These are phyloP conservation scores for Deinandra increscens DNA, from an alignment of 129 eudicot species.

Conservation along the genomic window DNA sequence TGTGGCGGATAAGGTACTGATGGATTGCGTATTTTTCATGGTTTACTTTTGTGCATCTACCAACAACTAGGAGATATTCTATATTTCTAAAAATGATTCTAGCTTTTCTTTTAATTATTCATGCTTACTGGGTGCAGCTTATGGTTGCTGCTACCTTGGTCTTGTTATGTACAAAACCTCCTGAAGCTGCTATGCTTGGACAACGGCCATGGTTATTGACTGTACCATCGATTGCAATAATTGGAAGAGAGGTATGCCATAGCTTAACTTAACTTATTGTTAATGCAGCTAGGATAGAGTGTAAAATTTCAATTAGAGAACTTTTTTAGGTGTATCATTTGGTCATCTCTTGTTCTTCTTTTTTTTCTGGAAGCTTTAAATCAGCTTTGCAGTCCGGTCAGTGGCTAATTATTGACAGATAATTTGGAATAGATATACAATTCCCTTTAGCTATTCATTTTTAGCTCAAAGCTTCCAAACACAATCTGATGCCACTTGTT, in stretches of 20 bases:
- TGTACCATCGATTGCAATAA: conserved; percentile 85
- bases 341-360: background rate
- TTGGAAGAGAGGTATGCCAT: conserved; percentile 83
- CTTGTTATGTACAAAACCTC: conserved; percentile 81
- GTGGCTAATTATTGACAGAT: background rate
- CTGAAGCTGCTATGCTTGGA: conserved; percentile 68
- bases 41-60: conserved; percentile 7
- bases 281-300: background rate
- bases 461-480: conserved; percentile 18
- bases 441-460: background rate
- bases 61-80: background rate
- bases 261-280: conserved; percentile 10
- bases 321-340: background rate
- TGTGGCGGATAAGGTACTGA: conserved; percentile 92
- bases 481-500: background rate
- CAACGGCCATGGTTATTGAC: conserved; percentile 80
- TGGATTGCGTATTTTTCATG: background rate
- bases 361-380: background rate
- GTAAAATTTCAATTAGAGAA: background rate
- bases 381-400: background rate
- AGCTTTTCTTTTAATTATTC: conserved; percentile 14
- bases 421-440: conserved; percentile 7
- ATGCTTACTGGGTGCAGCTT: conserved; percentile 58
- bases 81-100: background rate
- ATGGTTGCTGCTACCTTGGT: conserved; percentile 97